Conservation (phyloP, 768 basidiomycete genomes). For the Hygrophorus russula region DNA sequence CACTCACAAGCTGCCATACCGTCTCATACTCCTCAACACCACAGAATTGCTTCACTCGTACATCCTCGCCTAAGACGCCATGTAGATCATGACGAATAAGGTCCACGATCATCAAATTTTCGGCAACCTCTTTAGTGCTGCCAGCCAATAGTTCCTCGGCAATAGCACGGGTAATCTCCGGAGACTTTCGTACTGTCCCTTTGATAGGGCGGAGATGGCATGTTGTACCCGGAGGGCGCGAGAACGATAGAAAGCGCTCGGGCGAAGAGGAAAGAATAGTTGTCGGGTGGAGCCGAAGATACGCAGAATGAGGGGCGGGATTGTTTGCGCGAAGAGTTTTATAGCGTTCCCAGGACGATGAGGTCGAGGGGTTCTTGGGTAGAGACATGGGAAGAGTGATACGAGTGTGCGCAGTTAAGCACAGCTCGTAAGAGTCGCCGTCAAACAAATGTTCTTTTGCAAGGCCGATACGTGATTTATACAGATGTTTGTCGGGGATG, state of each 20-base stretch:
- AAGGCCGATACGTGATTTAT: conserved; percentile 55
- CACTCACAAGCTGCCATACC: conserved; percentile 92
- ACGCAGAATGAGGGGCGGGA: conserved; percentile 84
- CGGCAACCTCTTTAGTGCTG: conserved; percentile 82
- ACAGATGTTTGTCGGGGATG: conserved; percentile 47
- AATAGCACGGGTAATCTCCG: conserved; percentile 48
- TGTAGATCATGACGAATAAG: conserved; percentile 90
- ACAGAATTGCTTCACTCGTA: conserved; percentile 79
- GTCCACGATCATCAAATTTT: conserved; percentile 98
- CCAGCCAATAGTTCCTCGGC: conserved; percentile 55
- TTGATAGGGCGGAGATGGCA: conserved; percentile 93
- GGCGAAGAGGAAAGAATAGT: conserved; percentile 82
- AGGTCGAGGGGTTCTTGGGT: conserved; percentile 18
- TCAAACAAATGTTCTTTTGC: conserved; percentile 68
- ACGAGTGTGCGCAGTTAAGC: conserved; percentile 67
- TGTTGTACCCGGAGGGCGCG: conserved; percentile 46
- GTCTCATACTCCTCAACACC: conserved; percentile 85
- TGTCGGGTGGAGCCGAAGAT: conserved; percentile 64
- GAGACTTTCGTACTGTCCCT: conserved; percentile 72
- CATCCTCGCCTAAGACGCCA: conserved; percentile 70
- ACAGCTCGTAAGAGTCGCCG: conserved; percentile 91
- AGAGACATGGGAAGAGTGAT: conserved; percentile 31
- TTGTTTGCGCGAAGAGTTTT: conserved; percentile 62
- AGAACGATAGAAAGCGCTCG: conserved; percentile 80
- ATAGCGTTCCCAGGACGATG: conserved; percentile 66